Evolutionary conservation across 192 early-diverging fungal species (phyloP).

Genomic region (Umbelopsis isabellina): DNA sequence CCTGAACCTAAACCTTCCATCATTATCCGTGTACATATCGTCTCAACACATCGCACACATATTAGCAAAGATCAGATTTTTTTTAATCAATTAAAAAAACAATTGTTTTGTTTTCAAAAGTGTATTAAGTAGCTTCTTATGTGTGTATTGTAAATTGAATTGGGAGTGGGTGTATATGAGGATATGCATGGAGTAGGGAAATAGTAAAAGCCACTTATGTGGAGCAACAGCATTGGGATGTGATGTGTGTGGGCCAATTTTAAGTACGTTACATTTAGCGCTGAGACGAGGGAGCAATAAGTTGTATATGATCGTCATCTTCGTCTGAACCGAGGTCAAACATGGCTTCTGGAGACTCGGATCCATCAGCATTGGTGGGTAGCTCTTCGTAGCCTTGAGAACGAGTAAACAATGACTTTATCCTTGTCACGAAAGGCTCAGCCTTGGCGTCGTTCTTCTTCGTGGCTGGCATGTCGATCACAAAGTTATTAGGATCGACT

Average conservation of each 20-base stretch:
- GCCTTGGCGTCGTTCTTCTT: not conserved
- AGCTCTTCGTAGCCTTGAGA: constrained; percentile 6
- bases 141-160: not conserved
- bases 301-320: not conserved
- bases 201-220: not conserved
- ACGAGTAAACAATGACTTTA: constrained; percentile 4
- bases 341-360: not conserved
- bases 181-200: constrained; percentile 13
- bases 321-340: constrained; percentile 3
- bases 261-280: not conserved
- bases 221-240: not conserved
- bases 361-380: not conserved
- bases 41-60: constrained; percentile 23
- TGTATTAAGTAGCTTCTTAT: not conserved
- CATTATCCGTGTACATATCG: constrained; percentile 16
- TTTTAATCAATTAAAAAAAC: constrained; percentile 3
- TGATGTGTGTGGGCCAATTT: not conserved
- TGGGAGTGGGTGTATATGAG: constrained; percentile 4
- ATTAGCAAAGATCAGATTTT: not conserved
- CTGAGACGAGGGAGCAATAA: not conserved
- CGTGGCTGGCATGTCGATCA: not conserved
- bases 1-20: constrained; percentile 11
- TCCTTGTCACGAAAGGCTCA: not conserved
- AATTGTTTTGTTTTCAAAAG: not conserved
- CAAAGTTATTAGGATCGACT: not conserved